These are phyloP conservation scores for Streptanthus diversifolius DNA, from an alignment of 345 rosid genomes.

Conservation along the genomic window DNA sequence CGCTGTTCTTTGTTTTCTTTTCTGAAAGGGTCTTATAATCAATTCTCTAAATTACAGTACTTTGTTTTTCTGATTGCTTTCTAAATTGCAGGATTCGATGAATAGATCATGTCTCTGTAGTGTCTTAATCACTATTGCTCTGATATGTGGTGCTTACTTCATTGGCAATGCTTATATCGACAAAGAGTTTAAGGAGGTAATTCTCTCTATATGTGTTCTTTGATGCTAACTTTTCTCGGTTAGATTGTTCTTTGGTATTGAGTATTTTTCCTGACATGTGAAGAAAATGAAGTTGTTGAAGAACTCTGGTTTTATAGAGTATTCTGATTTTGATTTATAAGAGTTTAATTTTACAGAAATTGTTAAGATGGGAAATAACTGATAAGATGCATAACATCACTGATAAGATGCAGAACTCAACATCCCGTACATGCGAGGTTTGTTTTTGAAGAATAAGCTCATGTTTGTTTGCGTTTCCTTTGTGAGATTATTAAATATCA, in stretches of 20 bases:
- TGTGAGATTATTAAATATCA: background rate
- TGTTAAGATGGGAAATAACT: conserved; percentile 47
- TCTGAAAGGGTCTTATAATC: background rate
- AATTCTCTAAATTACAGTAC: background rate
- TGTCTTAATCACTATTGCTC: conserved; percentile 41
- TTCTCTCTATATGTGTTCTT: conserved; percentile 1
- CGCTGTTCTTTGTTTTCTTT: conserved; percentile 3
- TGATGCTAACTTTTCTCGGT: too few relatives aligned
- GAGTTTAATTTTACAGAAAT: conserved; percentile 42
- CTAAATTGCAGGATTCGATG: conserved; percentile 40
- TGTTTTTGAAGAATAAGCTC: background rate
- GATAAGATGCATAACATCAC: conserved; percentile 37
- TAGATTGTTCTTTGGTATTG: too few relatives aligned
- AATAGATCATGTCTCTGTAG: conserved; percentile 56
- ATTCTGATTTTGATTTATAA: background rate
- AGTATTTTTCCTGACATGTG: background rate
- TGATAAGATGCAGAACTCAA: conserved; percentile 29
- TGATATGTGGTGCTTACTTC: conserved; percentile 62
- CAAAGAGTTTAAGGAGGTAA: conserved; percentile 56
- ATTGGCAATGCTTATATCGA: conserved; percentile 43
- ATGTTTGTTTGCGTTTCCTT: background rate
- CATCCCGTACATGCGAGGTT: conserved; percentile 59
- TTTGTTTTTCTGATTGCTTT: background rate
- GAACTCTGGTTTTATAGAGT: background rate
- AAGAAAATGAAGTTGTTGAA: background rate